A percentile compares a stretch with the other conserved stretches of the same genome.
phyloP scores from a whole-genome alignment of 2,329 filamentous ascomycete genomes.

The Penicillium vulpinum region DNA sequence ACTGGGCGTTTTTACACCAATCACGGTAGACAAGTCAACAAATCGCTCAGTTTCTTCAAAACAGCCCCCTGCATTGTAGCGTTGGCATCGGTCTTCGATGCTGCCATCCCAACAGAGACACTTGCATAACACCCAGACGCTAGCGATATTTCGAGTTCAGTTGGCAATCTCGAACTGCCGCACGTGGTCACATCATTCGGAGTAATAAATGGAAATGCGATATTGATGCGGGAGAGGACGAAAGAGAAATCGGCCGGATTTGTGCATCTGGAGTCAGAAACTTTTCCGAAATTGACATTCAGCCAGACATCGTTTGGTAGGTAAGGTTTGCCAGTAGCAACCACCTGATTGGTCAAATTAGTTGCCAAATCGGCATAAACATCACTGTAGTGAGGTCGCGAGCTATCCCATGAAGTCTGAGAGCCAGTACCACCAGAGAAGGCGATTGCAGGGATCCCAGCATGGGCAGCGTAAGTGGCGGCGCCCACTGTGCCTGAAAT shows the following conservation, averaged over 20 bases:
- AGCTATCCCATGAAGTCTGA: conserved; percentile 55
- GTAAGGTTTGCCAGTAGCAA: conserved; percentile 61
- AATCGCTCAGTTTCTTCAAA: conserved; percentile 50
- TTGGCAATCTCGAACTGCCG: conserved; percentile 56
- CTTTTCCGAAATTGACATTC: conserved; percentile 67
- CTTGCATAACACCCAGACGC: conserved; percentile 60
- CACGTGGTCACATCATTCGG: conserved; percentile 59
- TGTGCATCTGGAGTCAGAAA: conserved; percentile 52
- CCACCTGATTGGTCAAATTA: conserved; percentile 57
- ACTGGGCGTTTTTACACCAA: neutral
- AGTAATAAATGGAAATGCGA: conserved; percentile 39
- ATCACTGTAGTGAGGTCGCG: conserved; percentile 51
- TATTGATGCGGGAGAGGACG: conserved; percentile 63
- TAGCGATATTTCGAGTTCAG: conserved; percentile 56
- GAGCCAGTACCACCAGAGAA: conserved; percentile 60
- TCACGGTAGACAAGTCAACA: conserved; percentile 52
- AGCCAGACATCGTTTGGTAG: conserved; percentile 62
- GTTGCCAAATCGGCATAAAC: conserved; percentile 66
- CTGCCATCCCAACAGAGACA: conserved; percentile 62
- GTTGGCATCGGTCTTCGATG: conserved; percentile 60
- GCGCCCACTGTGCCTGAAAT: conserved; percentile 70
- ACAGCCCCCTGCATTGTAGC: conserved; percentile 55
- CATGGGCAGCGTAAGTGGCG: conserved; percentile 57
- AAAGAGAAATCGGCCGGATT: conserved; percentile 59
- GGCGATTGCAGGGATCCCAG: conserved; percentile 65